Evolutionary conservation across 805 yeast genomes (phyloP).

Genomic region (Ogataea glucozyma): DNA sequence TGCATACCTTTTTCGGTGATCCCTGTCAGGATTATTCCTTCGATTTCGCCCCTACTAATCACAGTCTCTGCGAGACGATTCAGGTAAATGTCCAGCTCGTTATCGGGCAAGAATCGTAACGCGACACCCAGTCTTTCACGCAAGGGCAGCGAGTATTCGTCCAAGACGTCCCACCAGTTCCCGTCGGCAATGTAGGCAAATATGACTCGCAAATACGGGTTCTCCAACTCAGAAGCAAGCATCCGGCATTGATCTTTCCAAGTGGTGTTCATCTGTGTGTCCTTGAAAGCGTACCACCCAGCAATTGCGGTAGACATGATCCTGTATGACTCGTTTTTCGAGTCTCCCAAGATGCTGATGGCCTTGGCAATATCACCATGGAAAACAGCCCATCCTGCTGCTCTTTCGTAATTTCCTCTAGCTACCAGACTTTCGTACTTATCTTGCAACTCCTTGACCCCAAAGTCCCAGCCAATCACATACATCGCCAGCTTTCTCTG

Average conservation of each 20-base stretch:
- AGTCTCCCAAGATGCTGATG: constrained; percentile 71
- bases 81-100: constrained; percentile 72
- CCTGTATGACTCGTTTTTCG: constrained; percentile 67
- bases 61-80: constrained; percentile 70
- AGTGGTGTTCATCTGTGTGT: constrained; percentile 60
- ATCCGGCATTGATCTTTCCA: constrained; percentile 94
- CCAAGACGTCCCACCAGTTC: constrained; percentile 95
- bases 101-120: constrained; percentile 76
- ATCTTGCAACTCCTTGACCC: constrained; percentile 71
- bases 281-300: constrained; percentile 74
- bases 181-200: constrained; percentile 93
- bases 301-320: constrained; percentile 93
- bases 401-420: constrained; percentile 72
- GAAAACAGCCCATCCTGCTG: constrained; percentile 98
- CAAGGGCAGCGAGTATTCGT: constrained; percentile 83
- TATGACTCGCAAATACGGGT: constrained; percentile 87
- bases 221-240: constrained; percentile 83
- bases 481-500: constrained; percentile 79
- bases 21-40: constrained; percentile 91
- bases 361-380: constrained; percentile 86
- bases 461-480: constrained; percentile 89
- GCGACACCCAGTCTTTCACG: constrained; percentile 92
- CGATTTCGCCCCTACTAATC: constrained; percentile 78
- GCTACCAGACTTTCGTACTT: constrained; percentile 57
- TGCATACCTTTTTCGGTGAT: constrained; percentile 82